Evolutionary conservation across 495 filamentous ascomycete genomes (phyloP).

Genomic region (Penicillium ochrochloron): DNA sequence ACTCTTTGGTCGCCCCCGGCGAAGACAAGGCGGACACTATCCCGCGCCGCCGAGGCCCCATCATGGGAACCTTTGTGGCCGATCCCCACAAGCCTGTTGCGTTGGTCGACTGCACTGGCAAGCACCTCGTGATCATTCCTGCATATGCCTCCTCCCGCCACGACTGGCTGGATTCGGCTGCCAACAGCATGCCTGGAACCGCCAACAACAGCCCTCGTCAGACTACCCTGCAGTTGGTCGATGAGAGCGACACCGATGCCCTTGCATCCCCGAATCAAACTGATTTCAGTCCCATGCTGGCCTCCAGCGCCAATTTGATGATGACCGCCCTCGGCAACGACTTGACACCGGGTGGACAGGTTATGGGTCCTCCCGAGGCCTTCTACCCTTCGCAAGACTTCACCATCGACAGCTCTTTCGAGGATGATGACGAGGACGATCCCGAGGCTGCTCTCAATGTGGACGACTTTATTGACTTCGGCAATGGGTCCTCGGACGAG

Average conservation of each 20-base stretch:
- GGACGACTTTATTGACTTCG: constrained; percentile 75
- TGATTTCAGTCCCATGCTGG: constrained; percentile 63
- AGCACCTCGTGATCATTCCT: constrained; percentile 71
- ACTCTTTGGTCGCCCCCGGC: constrained; percentile 47
- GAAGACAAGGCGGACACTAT: constrained; percentile 58
- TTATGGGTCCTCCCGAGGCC: constrained; percentile 74
- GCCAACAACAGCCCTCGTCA: constrained; percentile 59
- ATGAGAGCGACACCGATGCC: constrained; percentile 57
- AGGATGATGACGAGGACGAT: constrained; percentile 65
- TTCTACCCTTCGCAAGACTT: constrained; percentile 73
- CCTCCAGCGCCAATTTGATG: constrained; percentile 74
- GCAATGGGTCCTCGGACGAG: constrained; percentile 62
- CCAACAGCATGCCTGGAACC: constrained; percentile 55
- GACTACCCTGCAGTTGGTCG: constrained; percentile 52
- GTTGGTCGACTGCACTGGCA: constrained; percentile 69
- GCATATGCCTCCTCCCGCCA: constrained; percentile 54
- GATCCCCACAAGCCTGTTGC: constrained; percentile 73
- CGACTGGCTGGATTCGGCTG: constrained; percentile 53
- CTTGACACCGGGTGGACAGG: constrained; percentile 65
- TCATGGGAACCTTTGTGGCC: constrained; percentile 57
- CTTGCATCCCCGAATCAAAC: constrained; percentile 51
- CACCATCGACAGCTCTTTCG: constrained; percentile 56
- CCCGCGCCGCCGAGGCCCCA: constrained; percentile 58
- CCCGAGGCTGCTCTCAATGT: constrained; percentile 68
- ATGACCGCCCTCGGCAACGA: constrained; percentile 67